Base-by-base conservation (phyloP, 495 filamentous ascomycete species). In the Lindgomyces ingoldianus region DNA sequence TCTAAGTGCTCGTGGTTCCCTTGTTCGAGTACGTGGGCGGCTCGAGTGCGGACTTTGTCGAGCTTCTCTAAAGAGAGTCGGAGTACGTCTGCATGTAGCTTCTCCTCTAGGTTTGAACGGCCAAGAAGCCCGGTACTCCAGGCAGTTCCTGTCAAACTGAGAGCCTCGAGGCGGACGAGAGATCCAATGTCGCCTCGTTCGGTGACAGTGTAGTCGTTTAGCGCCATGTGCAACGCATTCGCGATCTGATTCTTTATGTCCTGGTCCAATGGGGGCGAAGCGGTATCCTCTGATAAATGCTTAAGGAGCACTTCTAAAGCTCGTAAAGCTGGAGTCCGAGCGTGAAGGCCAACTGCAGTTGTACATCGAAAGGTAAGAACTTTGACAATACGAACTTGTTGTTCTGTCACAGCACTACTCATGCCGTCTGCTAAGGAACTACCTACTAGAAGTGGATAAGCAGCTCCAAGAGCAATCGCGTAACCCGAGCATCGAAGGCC, bases 201-300 rank as follows among this genome's bases (percentile, higher is more conserved):
- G 68, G 89, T 91, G 10, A 89, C 90, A 0, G 90, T 92, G 67
- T 98, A 97, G 71, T 99, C 93, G 57, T 94, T 88, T 45, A 98
- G 72, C 0, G 67, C 70, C 10, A 51, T 57, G 33, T 70, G 69
- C 29, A 75, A 57, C 9, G 72, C 75, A 18, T 39, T 41, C 0
- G 59, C 46, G 24, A 75, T 72, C 3, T 63, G 49, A 18, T 69
- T 29, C 33, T 54, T 60, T 16, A 70, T 27, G 0, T 58, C 59
- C 25, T 33, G 27, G 12, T 10, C 10, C 30, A 41, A 4, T 29
- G 22, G 36, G 24, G 4, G 8, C n/a, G 49, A 24, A 60, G 33
- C 16, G 3, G 10, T 27, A 19, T 27, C 21, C 36, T 22, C 1
- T 12, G 14, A n/a, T 10, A 11, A 42, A 19, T 45, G 55, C 24